Evolutionary conservation across 2,329 filamentous ascomycete species (phyloP).

Genomic region (Exophiala sp.): DNA sequence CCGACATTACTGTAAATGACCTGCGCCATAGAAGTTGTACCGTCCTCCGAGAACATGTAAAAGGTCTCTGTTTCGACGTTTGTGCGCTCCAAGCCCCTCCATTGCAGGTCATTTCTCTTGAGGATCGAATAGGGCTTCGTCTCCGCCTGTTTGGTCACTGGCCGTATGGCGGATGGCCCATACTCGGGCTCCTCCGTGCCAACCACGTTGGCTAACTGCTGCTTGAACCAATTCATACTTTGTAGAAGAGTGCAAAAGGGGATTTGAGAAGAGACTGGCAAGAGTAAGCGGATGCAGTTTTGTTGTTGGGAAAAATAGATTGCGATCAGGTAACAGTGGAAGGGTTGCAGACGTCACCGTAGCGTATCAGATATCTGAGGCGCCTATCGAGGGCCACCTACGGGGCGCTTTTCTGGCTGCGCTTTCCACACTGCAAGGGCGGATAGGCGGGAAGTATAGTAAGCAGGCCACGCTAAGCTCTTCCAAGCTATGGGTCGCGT

Average conservation of each 20-base stretch:
- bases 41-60: constrained; percentile 78
- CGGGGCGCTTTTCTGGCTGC: neutral
- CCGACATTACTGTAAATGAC: constrained; percentile 97
- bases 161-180: constrained; percentile 79
- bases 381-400: constrained; percentile 5
- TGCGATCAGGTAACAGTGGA: neutral
- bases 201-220: constrained; percentile 74
- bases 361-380: constrained; percentile 11
- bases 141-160: constrained; percentile 77
- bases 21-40: constrained; percentile 75
- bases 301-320: constrained; percentile 5
- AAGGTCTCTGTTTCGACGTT: constrained; percentile 94
- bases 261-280: neutral
- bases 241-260: constrained; percentile 29
- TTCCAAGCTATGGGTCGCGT: neutral
- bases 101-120: constrained; percentile 74
- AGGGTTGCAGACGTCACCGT: constrained; percentile 11
- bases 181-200: constrained; percentile 97
- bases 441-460: no score
- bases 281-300: constrained; percentile 1
- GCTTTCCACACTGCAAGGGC: no score
- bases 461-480: neutral
- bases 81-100: constrained; percentile 76
- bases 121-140: constrained; percentile 76
- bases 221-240: constrained; percentile 95